Evolutionary conservation across 1,284 basidiomycete genomes (phyloP).

Genomic region (Lentinus polychrous): DNA sequence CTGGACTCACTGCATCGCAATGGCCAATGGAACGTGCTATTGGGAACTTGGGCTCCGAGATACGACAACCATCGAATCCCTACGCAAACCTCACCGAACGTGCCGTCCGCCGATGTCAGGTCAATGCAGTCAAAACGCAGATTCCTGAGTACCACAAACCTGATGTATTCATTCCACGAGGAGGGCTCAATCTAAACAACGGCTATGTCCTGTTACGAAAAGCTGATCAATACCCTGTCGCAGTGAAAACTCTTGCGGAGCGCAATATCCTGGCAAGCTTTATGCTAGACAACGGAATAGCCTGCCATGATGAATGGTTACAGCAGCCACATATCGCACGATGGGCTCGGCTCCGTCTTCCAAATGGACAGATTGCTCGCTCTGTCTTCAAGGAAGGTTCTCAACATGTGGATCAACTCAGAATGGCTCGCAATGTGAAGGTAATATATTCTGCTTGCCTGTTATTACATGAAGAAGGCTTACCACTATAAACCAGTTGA

Average conservation of each 20-base stretch:
- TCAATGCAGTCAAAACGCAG: slow-evolving; percentile 19
- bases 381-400: slow-evolving; percentile 6
- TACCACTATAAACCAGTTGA: not conserved
- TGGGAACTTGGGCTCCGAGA: slow-evolving; percentile 17
- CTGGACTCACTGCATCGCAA: slow-evolving; percentile 10
- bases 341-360: slow-evolving; percentile 1
- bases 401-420: slow-evolving; percentile 2
- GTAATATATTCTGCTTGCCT: not conserved
- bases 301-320: too few species aligned
- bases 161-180: not conserved
- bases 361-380: slow-evolving; percentile 7
- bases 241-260: too few species aligned
- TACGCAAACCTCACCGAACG: slow-evolving; percentile 18
- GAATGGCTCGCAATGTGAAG: slow-evolving; percentile 8
- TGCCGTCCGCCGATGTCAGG: slow-evolving; percentile 10
- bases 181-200: slow-evolving; percentile 10
- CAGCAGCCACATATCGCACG: not conserved
- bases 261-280: too few species aligned
- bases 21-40: slow-evolving; percentile 21
- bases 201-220: slow-evolving; percentile 11
- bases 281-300: too few species aligned
- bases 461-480: not conserved
- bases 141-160: slow-evolving; percentile 9
- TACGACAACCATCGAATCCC: slow-evolving; percentile 17
- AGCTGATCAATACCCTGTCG: too few species aligned